These are phyloP conservation scores for Fusarium nygamai DNA, from an alignment of 2,329 filamentous ascomycete species.

Conservation along the genomic window DNA sequence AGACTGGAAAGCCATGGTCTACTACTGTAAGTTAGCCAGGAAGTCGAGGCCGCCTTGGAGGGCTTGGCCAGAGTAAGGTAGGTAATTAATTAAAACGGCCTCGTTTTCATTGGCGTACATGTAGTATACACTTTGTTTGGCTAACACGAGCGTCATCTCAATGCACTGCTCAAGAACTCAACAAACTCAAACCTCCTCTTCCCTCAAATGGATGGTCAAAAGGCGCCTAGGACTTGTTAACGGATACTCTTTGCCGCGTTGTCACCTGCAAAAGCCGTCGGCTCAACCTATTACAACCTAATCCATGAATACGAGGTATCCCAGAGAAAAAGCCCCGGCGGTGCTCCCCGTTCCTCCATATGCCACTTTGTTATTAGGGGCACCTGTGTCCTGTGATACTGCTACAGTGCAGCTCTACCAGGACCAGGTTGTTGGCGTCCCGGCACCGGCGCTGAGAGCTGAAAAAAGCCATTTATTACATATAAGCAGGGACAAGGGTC, in stretches of 20 bases:
- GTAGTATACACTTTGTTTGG: not conserved
- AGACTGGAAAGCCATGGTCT: not conserved
- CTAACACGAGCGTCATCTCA: slow-evolving; percentile 25
- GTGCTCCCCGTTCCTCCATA: slow-evolving; percentile 6
- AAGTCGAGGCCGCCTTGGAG: not conserved
- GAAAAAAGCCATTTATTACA: slow-evolving; percentile 26
- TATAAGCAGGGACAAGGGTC: slow-evolving; percentile 13
- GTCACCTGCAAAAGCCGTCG: slow-evolving; percentile 39
- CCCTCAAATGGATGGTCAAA: slow-evolving; percentile 24
- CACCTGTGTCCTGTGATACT: not conserved
- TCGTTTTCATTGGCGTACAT: slow-evolving; percentile 1
- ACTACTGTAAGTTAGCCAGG: not conserved
- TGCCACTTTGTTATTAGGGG: slow-evolving; percentile 21
- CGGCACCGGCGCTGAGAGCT: slow-evolving; percentile 34
- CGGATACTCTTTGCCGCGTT: slow-evolving; percentile 18
- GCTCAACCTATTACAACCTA: slow-evolving; percentile 12
- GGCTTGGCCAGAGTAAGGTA: not conserved
- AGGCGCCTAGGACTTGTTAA: slow-evolving; percentile 26
- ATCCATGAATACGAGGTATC: slow-evolving; percentile 43
- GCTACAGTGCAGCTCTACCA: not conserved
- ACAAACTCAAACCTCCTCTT: slow-evolving; percentile 29
- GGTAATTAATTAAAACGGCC: not conserved
- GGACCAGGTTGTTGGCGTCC: slow-evolving; percentile 3
- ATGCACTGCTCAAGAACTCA: slow-evolving; percentile 13
- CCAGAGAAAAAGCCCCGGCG: not conserved